These are phyloP conservation scores for Syzygium aqueum DNA, from an alignment of 345 rosid species.

Conservation along the genomic window DNA sequence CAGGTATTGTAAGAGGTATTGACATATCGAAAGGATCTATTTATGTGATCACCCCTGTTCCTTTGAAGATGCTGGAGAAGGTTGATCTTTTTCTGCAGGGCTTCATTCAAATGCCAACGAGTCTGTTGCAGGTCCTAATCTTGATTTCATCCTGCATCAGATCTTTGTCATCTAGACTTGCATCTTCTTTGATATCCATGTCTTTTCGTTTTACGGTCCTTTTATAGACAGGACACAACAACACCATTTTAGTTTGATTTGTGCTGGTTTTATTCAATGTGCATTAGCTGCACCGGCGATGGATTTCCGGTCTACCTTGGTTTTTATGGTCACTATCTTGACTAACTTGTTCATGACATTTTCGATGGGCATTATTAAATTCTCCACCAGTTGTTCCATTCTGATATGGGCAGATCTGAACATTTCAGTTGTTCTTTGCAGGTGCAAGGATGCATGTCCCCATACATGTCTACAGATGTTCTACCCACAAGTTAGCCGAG, in stretches of 20 bases:
- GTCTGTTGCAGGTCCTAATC: conserved; percentile 62
- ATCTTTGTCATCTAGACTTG: not conserved
- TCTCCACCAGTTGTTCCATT: not conserved
- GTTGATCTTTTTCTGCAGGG: conserved; percentile 84
- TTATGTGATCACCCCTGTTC: conserved; percentile 78
- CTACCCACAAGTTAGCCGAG: conserved; percentile 35
- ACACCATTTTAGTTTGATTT: not conserved
- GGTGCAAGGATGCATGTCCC: conserved; percentile 78
- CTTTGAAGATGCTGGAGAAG: conserved; percentile 52
- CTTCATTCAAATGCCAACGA: conserved; percentile 62
- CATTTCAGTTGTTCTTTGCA: conserved; percentile 13
- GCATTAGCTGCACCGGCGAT: not conserved
- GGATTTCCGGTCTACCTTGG: not conserved
- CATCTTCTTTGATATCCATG: not conserved
- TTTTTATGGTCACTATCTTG: not conserved
- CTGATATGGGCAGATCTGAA: not conserved
- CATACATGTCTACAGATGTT: conserved; percentile 59
- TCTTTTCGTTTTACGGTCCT: not conserved
- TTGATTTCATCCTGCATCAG: not conserved
- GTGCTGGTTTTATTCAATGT: not conserved
- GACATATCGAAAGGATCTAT: conserved; percentile 57
- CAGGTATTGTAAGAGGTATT: conserved; percentile 88
- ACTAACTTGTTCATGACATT: not conserved
- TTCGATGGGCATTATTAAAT: not conserved
- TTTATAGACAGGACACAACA: not conserved